Evolutionary conservation across 1,284 basidiomycete genomes (phyloP).

Genomic region (Malassezia furfur): DNA sequence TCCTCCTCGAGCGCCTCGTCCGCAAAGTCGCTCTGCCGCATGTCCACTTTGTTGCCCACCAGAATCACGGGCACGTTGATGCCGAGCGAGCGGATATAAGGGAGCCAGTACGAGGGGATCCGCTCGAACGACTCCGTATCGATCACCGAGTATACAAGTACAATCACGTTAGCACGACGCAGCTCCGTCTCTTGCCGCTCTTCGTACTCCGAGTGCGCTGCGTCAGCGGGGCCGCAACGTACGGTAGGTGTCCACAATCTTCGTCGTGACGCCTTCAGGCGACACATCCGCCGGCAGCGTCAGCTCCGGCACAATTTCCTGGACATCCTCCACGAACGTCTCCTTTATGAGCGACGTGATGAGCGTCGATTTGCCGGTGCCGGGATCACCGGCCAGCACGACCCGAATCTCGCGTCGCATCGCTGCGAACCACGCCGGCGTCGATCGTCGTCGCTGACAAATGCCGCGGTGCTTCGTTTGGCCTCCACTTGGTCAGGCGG

Average conservation of each 20-base stretch:
- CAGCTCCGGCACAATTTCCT: constrained; percentile 48
- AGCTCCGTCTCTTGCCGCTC: constrained; percentile 86
- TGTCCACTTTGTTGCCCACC: constrained; percentile 95
- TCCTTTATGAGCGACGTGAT: constrained; percentile 61
- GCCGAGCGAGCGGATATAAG: constrained; percentile 87
- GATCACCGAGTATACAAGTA: constrained; percentile 86
- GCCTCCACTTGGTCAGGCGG: neutral
- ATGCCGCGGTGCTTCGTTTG: neutral
- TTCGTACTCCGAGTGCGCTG: constrained; percentile 59
- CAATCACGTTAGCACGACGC: constrained; percentile 92
- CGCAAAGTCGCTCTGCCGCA: constrained; percentile 81
- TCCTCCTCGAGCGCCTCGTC: constrained; percentile 81
- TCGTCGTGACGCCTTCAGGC: constrained; percentile 43
- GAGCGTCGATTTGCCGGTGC: constrained; percentile 48
- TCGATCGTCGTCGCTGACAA: neutral
- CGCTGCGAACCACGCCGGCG: neutral
- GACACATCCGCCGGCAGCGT: constrained; percentile 42
- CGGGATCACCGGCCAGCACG: constrained; percentile 83
- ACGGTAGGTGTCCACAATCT: constrained; percentile 42
- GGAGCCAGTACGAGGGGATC: constrained; percentile 96
- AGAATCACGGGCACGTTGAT: constrained; percentile 88
- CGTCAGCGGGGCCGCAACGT: neutral
- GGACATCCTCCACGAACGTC: constrained; percentile 74
- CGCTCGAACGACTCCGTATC: constrained; percentile 91
- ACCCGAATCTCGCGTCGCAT: constrained; percentile 86